phyloP scores from a whole-genome alignment of 192 early-diverging fungal genomes.

The Blastocladiella britannica region DNA sequence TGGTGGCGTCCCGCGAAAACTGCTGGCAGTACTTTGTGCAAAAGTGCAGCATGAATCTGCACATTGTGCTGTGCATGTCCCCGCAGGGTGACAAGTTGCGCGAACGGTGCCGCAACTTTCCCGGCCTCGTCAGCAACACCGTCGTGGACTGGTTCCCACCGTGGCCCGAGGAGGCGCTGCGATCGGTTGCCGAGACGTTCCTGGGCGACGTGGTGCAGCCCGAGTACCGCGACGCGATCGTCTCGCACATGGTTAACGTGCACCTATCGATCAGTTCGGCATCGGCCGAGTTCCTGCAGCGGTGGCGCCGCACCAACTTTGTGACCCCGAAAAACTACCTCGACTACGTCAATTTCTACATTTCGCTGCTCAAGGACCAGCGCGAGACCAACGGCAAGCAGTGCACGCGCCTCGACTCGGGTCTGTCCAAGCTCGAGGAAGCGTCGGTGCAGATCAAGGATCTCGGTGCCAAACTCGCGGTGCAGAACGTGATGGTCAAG shows the following conservation, averaged over 20 bases:
- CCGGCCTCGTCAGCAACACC: slow-evolving; percentile 98
- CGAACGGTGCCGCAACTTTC: slow-evolving; percentile 85
- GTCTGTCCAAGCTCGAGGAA: slow-evolving; percentile 81
- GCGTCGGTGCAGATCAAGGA: slow-evolving; percentile 91
- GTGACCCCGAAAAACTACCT: slow-evolving; percentile 97
- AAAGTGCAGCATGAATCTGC: slow-evolving; percentile 87
- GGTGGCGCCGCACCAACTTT: slow-evolving; percentile 57
- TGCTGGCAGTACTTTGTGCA: slow-evolving; percentile 93
- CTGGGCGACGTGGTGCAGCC: slow-evolving; percentile 62
- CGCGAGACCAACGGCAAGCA: slow-evolving; percentile 88
- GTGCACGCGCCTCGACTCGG: slow-evolving; percentile 91
- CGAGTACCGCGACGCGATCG: slow-evolving; percentile 58
- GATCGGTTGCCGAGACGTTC: slow-evolving; percentile 92
- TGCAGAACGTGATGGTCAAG: slow-evolving; percentile 67
- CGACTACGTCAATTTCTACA: slow-evolving; percentile 89
- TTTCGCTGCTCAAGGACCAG: slow-evolving; percentile 70
- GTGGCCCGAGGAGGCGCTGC: slow-evolving; percentile 94
- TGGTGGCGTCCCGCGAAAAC: slow-evolving; percentile 85
- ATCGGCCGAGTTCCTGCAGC: slow-evolving; percentile 59
- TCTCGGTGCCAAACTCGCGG: slow-evolving; percentile 62
- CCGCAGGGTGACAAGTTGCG: slow-evolving; percentile 81
- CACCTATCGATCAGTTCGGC: slow-evolving; percentile 74
- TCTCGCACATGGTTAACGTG: slow-evolving; percentile 77
- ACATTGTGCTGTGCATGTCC: slow-evolving; percentile 99
- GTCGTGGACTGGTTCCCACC: slow-evolving; percentile 99